phyloP scores from a whole-genome alignment of 1,284 basidiomycete genomes.

The Ganoderma multipileum region DNA sequence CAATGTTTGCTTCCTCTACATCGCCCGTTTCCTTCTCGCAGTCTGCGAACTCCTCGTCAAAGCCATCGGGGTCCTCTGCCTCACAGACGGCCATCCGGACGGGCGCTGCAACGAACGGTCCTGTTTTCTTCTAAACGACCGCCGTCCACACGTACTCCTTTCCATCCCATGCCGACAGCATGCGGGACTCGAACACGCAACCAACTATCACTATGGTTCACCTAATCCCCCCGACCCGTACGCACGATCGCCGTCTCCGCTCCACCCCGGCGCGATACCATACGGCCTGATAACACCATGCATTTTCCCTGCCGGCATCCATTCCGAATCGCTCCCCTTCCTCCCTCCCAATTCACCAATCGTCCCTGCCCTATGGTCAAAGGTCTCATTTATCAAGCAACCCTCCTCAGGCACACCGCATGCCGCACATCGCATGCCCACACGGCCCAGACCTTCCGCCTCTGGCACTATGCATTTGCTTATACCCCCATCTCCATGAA shows the following conservation, averaged over 20 bases:
- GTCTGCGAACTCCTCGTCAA: conserved; percentile 21
- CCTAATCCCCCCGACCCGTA: conserved; percentile 6
- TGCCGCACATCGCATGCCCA: not conserved
- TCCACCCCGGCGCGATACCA: not conserved
- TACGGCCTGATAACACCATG: not conserved
- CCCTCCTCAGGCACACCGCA: not conserved
- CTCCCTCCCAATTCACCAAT: not conserved
- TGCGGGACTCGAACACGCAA: not conserved
- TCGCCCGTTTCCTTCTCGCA: conserved; percentile 22
- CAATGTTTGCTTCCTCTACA: conserved; percentile 17
- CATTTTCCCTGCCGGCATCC: not conserved
- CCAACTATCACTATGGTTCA: not conserved
- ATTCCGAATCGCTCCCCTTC: not conserved
- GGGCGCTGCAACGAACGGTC: conserved; percentile 30
- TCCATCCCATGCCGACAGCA: not conserved
- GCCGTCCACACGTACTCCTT: not conserved
- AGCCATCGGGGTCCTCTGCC: conserved; percentile 28
- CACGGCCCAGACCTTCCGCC: not conserved
- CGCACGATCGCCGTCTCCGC: conserved; percentile 4
- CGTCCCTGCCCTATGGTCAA: not conserved
- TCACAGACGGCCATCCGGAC: conserved; percentile 29
- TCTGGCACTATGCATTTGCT: not conserved
- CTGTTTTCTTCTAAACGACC: conserved; percentile 34
- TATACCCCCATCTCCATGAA: not conserved
- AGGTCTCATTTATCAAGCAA: not conserved